Conservation (phyloP, 1,284 basidiomycete species). For the Ustilago shanxiensis region DNA sequence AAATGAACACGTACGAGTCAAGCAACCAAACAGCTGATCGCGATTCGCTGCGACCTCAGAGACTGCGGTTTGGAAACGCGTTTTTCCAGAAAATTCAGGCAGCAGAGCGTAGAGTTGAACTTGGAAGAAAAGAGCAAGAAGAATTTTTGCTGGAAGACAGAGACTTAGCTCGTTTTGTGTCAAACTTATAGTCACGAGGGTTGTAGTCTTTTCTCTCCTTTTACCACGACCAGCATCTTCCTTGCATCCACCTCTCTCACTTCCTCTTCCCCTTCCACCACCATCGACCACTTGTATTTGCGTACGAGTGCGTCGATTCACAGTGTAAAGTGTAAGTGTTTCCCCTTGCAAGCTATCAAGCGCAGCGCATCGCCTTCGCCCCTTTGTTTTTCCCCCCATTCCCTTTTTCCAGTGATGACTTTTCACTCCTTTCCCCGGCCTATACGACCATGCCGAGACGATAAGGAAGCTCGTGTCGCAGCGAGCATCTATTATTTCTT, state of each 20-base stretch:
- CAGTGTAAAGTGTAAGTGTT: conserved; percentile 38
- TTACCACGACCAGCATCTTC: background rate
- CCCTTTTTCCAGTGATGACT: conserved; percentile 50
- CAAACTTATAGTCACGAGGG: conserved; percentile 15
- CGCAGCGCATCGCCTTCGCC: background rate
- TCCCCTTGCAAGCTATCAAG: background rate
- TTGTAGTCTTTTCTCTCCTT: background rate
- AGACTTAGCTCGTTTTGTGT: conserved; percentile 3
- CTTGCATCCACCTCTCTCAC: background rate
- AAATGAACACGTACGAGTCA: conserved; percentile 19
- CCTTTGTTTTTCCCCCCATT: background rate
- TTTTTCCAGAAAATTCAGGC: conserved; percentile 18
- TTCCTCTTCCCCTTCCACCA: conserved; percentile 6
- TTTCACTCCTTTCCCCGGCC: conserved; percentile 70
- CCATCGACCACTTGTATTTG: conserved; percentile 39
- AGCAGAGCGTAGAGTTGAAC: conserved; percentile 13
- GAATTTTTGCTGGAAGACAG: conserved; percentile 19
- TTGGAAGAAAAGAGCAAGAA: background rate
- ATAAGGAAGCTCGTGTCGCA: conserved; percentile 69
- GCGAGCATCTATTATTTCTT: conserved; percentile 57
- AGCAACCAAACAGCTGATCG: background rate
- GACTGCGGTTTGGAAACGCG: conserved; percentile 22
- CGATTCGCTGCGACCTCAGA: conserved; percentile 1
- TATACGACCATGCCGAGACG: conserved; percentile 70
- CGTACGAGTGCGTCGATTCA: conserved; percentile 38